These are phyloP conservation scores for Cytospora chrysosperma DNA, from an alignment of 2,329 filamentous ascomycete genomes.

Conservation along the genomic window DNA sequence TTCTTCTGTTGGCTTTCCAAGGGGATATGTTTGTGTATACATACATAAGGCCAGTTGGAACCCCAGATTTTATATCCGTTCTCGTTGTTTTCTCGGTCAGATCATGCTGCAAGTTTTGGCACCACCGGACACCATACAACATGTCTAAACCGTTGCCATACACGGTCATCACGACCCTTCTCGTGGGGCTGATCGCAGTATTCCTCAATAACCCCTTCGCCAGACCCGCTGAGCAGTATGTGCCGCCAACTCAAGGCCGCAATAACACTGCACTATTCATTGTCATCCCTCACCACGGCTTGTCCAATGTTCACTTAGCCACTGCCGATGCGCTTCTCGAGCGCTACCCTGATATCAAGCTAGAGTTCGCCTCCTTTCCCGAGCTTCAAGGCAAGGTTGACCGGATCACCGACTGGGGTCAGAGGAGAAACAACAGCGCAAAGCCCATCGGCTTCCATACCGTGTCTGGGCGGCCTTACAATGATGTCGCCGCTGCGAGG, in stretches of 20 bases:
- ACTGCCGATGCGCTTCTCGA: constrained; percentile 33
- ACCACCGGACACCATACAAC: too few species aligned
- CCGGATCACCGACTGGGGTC: background rate
- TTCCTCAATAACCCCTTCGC: too few species aligned
- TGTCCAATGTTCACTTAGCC: constrained; percentile 36
- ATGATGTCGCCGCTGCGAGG: background rate
- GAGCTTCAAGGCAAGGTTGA: constrained; percentile 1
- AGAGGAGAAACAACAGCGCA: background rate
- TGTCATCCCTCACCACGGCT: constrained; percentile 29
- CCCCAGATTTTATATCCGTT: too few species aligned
- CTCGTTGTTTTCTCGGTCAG: too few species aligned
- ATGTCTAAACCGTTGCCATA: too few species aligned
- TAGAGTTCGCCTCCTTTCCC: constrained; percentile 29
- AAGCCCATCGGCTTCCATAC: constrained; percentile 4
- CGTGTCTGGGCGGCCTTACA: background rate
- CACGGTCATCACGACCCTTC: too few species aligned
- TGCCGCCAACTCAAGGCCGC: constrained; percentile 16
- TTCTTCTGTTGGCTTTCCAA: too few species aligned
- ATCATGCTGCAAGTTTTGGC: too few species aligned
- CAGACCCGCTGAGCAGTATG: too few species aligned
- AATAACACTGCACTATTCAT: constrained; percentile 36
- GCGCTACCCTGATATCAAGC: constrained; percentile 30
- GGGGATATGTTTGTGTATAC: too few species aligned
- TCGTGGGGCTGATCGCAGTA: too few species aligned
- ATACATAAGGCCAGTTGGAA: too few species aligned